Conservation (phyloP, 768 basidiomycete species). For the Pleurotus giganteus region DNA sequence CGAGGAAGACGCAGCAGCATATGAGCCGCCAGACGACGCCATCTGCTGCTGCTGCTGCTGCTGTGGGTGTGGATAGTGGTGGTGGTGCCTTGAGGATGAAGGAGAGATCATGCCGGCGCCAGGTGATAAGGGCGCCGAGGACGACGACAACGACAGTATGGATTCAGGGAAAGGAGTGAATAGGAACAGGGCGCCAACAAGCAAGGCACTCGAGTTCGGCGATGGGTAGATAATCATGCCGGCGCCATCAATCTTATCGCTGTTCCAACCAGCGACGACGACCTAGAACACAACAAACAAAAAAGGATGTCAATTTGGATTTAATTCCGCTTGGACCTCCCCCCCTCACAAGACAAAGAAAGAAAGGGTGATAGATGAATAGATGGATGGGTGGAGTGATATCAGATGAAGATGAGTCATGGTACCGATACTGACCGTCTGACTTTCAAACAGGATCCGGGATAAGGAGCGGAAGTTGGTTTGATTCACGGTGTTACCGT, state of each 20-base stretch:
- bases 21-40: slow-evolving; percentile 23
- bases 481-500: slow-evolving; percentile 48
- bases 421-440: slow-evolving; percentile 40
- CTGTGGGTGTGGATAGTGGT: neutral
- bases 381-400: slow-evolving; percentile 3
- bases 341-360: neutral
- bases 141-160: no score
- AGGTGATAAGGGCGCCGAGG: slow-evolving; percentile 20
- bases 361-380: neutral
- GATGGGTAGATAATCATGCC: slow-evolving; percentile 55
- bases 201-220: slow-evolving; percentile 46
- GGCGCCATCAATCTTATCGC: slow-evolving; percentile 40
- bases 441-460: slow-evolving; percentile 46
- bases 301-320: no score
- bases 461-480: slow-evolving; percentile 55
- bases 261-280: slow-evolving; percentile 51
- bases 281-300: slow-evolving; percentile 34
- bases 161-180: slow-evolving; percentile 47
- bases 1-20: no score
- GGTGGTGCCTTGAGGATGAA: neutral
- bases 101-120: neutral
- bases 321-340: no score
- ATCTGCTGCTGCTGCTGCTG: slow-evolving; percentile 13
- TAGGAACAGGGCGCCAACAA: slow-evolving; percentile 52
- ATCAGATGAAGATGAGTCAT: slow-evolving; percentile 4